phyloP scores from a whole-genome alignment of 2,329 filamentous ascomycete genomes.

The Helotiales sp. region DNA sequence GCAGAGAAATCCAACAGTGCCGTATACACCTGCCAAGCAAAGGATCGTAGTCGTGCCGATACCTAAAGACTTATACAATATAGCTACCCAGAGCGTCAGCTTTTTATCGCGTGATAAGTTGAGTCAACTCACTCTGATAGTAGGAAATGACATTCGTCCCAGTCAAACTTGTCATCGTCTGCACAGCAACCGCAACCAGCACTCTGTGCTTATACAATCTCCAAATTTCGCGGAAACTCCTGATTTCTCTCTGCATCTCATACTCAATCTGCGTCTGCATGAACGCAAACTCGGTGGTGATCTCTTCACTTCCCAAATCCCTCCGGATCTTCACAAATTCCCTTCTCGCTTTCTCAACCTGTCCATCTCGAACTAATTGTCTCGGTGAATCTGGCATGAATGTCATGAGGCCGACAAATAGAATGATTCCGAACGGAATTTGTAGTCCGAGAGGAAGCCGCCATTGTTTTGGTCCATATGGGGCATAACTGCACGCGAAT shows the following conservation, averaged over 20 bases:
- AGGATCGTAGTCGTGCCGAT: conserved; percentile 51
- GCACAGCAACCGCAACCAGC: conserved; percentile 52
- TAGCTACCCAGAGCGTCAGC: conserved; percentile 39
- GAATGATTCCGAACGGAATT: conserved; percentile 54
- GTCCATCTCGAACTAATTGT: conserved; percentile 51
- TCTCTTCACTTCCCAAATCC: conserved; percentile 44
- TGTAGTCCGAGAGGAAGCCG: conserved; percentile 54
- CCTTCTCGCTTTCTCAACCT: conserved; percentile 46
- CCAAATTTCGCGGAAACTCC: conserved; percentile 52
- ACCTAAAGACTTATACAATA: conserved; percentile 54
- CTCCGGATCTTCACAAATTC: conserved; percentile 50
- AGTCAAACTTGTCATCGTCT: conserved; percentile 57
- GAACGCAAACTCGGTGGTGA: conserved; percentile 52
- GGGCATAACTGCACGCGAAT: conserved; percentile 53
- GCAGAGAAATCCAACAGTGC: conserved; percentile 50
- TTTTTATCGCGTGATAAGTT: not conserved
- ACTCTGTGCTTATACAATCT: conserved; percentile 51
- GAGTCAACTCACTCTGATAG: conserved; percentile 33
- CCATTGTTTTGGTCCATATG: conserved; percentile 55
- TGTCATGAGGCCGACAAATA: conserved; percentile 52
- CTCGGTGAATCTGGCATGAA: conserved; percentile 58
- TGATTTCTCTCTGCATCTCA: conserved; percentile 56
- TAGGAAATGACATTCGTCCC: conserved; percentile 56
- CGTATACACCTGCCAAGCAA: conserved; percentile 54
- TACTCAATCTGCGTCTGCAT: conserved; percentile 57